Base-by-base conservation (phyloP, 2,329 filamentous ascomycete genomes). In the Escovopsis sp. region DNA sequence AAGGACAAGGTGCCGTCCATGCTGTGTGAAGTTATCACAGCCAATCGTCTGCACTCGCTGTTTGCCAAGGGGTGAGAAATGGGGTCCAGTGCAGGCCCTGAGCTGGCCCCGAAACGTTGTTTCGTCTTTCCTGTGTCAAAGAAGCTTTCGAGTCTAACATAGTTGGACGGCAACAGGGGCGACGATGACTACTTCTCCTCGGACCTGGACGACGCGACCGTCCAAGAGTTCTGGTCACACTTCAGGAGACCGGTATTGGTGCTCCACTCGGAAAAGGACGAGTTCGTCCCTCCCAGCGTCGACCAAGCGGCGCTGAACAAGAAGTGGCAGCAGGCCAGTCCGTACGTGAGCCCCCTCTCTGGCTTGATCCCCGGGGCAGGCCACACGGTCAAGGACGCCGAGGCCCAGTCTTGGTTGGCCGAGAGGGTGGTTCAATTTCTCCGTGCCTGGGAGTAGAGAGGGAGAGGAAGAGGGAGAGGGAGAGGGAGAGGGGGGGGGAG, bases 121-220 rank as follows among this genome's bases (percentile, higher is more conserved):
- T n/a, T n/a, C n/a, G n/a, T n/a, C n/a, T n/a, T n/a, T n/a, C n/a
- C n/a, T n/a, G n/a, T n/a, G n/a, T n/a, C 25, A 27, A 27, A 27
- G 25, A 9, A 27, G n/a, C 27, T 34, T 15, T 43, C 25, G 15
- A 34, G 9, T 7, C 11, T 16, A 9, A 16, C 10, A 25, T 34
- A 12, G 31, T 41, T n/a, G 36, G 29, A 12, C 13, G 8, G 27
- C 10, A 39, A 9, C 27, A 74, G 76, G 5, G 82, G 80, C 9
- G 81, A 84, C 44, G 88, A 95, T 56, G 88, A 94, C 56, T 85
- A 83, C 54, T 94, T 94, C 62, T 88, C 82, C n/a, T 79, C 76
- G 3, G 83, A 91, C 54, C 62, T 91, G n/a, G 58, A 65, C 0
- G 62, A 70, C 29, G 66, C 72, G 29, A 65, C 68, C 14, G 63